A percentile compares a stretch with the other conserved stretches of the same genome.
phyloP scores from a whole-genome alignment of 176 grass and related monocot species.

The Aechmea fasciata region DNA sequence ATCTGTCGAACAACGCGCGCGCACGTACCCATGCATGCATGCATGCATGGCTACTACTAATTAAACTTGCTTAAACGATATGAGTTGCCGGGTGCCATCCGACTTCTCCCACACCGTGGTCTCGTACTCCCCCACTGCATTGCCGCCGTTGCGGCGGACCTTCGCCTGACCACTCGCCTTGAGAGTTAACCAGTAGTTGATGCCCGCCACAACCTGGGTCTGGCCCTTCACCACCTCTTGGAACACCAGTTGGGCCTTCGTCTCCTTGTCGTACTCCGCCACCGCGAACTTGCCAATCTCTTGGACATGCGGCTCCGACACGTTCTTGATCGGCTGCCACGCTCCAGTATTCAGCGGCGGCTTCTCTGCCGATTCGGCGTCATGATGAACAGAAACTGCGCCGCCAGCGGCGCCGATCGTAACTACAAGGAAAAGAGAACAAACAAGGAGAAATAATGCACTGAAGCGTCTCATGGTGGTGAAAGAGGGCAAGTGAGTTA shows the following conservation, averaged over 20 bases:
- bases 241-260: slow-evolving; percentile 10
- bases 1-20: too few relatives aligned
- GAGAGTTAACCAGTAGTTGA: slow-evolving; percentile 16
- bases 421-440: too few relatives aligned
- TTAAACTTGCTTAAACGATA: neutral
- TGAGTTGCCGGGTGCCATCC: neutral
- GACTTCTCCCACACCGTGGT: neutral
- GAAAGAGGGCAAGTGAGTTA: too few relatives aligned
- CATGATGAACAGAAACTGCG: too few relatives aligned
- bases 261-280: neutral
- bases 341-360: slow-evolving; percentile 1
- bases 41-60: too few relatives aligned
- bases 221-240: slow-evolving; percentile 25
- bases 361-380: neutral
- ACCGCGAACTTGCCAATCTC: slow-evolving; percentile 35
- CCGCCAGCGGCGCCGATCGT: too few relatives aligned
- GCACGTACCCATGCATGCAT: too few relatives aligned
- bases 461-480: too few relatives aligned
- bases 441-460: too few relatives aligned
- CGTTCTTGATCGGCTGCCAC: slow-evolving; percentile 24
- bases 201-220: slow-evolving; percentile 36
- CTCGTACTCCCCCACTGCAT: neutral
- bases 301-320: slow-evolving; percentile 12
- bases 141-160: neutral
- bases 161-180: neutral